Percentiles rank a stretch among this genome's conserved stretches.
Evolutionary conservation across 2,329 filamentous ascomycete genomes (phyloP).

Genomic region (Botrytis medusae): DNA sequence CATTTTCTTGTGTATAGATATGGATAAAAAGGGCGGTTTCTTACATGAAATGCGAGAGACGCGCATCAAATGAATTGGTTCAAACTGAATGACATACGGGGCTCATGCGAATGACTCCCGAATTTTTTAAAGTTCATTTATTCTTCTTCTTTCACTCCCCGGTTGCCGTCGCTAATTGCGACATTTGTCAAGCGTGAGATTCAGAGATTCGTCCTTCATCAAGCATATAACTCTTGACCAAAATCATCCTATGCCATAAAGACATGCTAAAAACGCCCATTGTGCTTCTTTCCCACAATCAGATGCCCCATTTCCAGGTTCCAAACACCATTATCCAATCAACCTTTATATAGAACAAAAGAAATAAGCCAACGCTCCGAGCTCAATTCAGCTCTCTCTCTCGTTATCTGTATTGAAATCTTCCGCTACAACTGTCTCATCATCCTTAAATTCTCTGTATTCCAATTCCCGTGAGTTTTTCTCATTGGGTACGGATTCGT

Average conservation of each 20-base stretch:
- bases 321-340: background rate
- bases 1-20: background rate
- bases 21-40: background rate
- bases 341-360: background rate
- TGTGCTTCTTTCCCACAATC: background rate
- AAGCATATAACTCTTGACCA: background rate
- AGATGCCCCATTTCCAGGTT: background rate
- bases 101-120: background rate
- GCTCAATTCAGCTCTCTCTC: background rate
- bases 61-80: background rate
- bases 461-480: background rate
- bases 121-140: background rate
- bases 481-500: background rate
- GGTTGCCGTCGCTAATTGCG: background rate
- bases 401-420: background rate
- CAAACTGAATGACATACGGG: background rate
- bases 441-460: slow-evolving; percentile 5
- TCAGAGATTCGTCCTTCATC: background rate
- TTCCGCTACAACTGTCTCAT: slow-evolving; percentile 15
- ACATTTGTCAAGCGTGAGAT: background rate
- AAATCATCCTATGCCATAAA: background rate
- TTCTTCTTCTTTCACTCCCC: background rate
- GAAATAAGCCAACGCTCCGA: background rate
- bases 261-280: background rate
- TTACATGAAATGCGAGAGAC: background rate